phyloP scores from a whole-genome alignment of 2,329 filamentous ascomycete species.

The Neoscytalidium dimidiatum region DNA sequence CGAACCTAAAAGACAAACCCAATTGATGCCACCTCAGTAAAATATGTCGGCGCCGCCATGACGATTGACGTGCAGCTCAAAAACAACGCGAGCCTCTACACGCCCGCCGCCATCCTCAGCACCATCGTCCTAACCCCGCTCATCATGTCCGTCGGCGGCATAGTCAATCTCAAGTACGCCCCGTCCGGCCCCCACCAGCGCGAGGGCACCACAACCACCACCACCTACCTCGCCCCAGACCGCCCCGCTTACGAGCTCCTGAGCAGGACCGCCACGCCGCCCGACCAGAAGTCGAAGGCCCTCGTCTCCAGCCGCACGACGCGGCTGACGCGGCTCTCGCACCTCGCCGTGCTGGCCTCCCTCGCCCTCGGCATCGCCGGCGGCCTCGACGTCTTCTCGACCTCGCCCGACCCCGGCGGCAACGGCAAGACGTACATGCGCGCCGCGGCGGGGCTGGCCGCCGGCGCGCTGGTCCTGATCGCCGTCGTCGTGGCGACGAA shows the following conservation, averaged over 20 bases:
- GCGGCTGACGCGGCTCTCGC: not conserved
- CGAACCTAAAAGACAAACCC: not conserved
- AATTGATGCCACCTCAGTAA: not conserved
- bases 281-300: not conserved
- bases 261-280: not conserved
- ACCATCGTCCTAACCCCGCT: slow-evolving; percentile 3
- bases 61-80: slow-evolving; percentile 2
- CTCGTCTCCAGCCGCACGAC: not conserved
- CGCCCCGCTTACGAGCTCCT: not conserved
- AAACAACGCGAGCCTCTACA: slow-evolving; percentile 1
- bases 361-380: not conserved
- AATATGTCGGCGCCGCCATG: slow-evolving; percentile 1
- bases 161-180: not conserved
- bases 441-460: not conserved
- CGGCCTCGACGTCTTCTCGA: not conserved
- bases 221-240: not conserved
- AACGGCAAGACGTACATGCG: not conserved
- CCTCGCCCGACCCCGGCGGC: not conserved
- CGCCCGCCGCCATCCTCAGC: slow-evolving; percentile 2
- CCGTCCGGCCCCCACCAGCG: not conserved
- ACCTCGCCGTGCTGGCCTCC: not conserved
- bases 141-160: not conserved
- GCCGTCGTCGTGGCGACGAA: not conserved
- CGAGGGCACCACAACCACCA: not conserved
- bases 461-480: not conserved